Percentiles rank a stretch among this genome's conserved stretches.
phyloP scores from a whole-genome alignment of 1,284 basidiomycete species.

The Takashimella tepidaria region DNA sequence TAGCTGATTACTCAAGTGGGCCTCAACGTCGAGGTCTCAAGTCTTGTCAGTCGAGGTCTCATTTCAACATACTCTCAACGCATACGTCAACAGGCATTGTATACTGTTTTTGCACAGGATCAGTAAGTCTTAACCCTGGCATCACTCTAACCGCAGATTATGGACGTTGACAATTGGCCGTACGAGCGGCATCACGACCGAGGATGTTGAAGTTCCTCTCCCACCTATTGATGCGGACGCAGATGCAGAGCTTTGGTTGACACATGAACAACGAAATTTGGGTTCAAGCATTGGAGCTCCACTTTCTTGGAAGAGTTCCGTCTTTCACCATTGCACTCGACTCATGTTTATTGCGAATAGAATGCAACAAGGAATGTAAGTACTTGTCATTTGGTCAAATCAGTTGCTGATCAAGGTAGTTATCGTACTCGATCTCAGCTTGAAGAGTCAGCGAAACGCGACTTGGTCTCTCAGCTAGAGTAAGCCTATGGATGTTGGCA shows the following conservation, averaged over 20 bases:
- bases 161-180: slow-evolving; percentile 25
- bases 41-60: slow-evolving; percentile 10
- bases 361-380: slow-evolving; percentile 3
- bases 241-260: slow-evolving; percentile 15
- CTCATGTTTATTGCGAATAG: slow-evolving; percentile 14
- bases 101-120: slow-evolving; percentile 4
- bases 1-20: slow-evolving; percentile 2
- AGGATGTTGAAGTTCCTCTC: slow-evolving; percentile 11
- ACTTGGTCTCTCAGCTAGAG: slow-evolving; percentile 4
- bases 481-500: background rate
- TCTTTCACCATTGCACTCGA: slow-evolving; percentile 10
- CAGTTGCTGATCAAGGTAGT: background rate
- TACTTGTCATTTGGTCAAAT: too few relatives aligned
- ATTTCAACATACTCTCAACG: slow-evolving; percentile 5
- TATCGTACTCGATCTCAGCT: slow-evolving; percentile 3
- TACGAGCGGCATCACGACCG: slow-evolving; percentile 7
- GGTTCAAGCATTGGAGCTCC: background rate
- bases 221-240: slow-evolving; percentile 14
- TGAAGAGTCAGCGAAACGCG: background rate
- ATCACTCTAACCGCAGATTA: slow-evolving; percentile 12
- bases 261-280: slow-evolving; percentile 1
- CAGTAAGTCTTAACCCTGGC: slow-evolving; percentile 3
- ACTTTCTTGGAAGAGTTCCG: slow-evolving; percentile 7
- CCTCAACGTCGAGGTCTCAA: slow-evolving; percentile 11
- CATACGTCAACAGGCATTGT: slow-evolving; percentile 10